Conservation (phyloP, 208 protist genomes). For the Acanthamoeba divionensis region DNA sequence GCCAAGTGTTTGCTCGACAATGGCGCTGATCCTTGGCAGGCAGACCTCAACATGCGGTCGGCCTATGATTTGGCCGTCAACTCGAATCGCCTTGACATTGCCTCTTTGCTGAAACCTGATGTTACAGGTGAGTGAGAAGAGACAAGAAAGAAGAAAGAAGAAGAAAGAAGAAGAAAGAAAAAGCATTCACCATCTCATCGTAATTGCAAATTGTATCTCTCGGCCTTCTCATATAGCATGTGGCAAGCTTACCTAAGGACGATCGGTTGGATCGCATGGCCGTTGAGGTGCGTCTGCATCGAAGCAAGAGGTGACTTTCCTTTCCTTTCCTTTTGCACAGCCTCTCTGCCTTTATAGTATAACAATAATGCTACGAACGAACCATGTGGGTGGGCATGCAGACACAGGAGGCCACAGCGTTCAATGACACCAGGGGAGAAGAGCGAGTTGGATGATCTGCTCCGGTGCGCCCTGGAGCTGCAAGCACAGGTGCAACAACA, state of each 20-base stretch:
- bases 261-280: background rate
- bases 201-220: background rate
- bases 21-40: background rate
- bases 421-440: too few relatives aligned
- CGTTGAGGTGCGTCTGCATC: background rate
- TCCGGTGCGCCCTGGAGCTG: too few relatives aligned
- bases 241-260: background rate
- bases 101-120: background rate
- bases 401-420: too few relatives aligned
- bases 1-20: background rate
- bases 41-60: background rate
- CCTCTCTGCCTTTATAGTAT: too few relatives aligned
- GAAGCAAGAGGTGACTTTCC: too few relatives aligned
- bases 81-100: background rate
- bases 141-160: too few relatives aligned
- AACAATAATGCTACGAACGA: too few relatives aligned
- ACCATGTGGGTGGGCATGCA: too few relatives aligned
- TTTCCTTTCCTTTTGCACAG: too few relatives aligned
- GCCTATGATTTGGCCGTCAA: conserved; percentile 7
- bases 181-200: background rate
- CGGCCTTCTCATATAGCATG: background rate
- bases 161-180: background rate
- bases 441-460: too few relatives aligned
- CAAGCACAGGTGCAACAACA: too few relatives aligned
- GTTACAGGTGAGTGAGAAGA: too few relatives aligned